Evolutionary conservation across 2,329 filamentous ascomycete species (phyloP), one percentile per base, ranked within the genome.

Genomic region (Aureobasidium leucospermi): DNA sequence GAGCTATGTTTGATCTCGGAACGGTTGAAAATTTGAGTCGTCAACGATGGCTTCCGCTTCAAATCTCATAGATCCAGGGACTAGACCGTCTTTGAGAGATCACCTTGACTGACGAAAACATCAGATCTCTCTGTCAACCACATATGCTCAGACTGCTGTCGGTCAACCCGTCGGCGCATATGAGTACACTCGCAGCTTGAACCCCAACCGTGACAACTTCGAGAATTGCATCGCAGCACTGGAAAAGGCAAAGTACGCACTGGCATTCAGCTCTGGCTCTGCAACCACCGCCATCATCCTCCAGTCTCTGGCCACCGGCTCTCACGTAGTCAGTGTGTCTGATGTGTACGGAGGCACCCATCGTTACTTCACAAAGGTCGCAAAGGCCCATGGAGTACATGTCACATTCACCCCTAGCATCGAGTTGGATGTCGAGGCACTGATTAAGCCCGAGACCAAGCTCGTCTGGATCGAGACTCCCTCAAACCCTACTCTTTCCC

Each of bases 311-410:
- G 91, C 93, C 28, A 82, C 88, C 11, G 92, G 91, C 63, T 94
- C 90, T 49, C 94, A 99, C 77, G 90, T 99, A 69, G 87, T 99
- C 68, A 96, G 91, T 63, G 90, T 99, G 49, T 96, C 91, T 47
- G 94, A 99, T 74, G 92, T 99, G 68, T 99, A 99, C 74, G 94
- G 94, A 67, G 94, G 94, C 67, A 99, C 94, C 43, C 94, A 99
- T 78, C 84, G 94, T 69, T 99, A 99, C 80, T 99, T 99, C 80
- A 99, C 94, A 65, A 92, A 96, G 78, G 94, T 97, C 53, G 94
- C 94, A 60, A 86, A 90, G 69, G 91, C 94, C 29, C 94, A 99
- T 74, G 90, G 93, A 68, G 90, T 99, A 58, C 85, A 88, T 67
- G 94, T 97, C 63, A 96, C 93, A 52, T 99, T 99, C 75, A 93